A percentile compares a stretch with the other conserved stretches of the same genome.
These are phyloP conservation scores for Glycine latifolia DNA, from an alignment of 306 rosid species.

Conservation along the genomic window DNA sequence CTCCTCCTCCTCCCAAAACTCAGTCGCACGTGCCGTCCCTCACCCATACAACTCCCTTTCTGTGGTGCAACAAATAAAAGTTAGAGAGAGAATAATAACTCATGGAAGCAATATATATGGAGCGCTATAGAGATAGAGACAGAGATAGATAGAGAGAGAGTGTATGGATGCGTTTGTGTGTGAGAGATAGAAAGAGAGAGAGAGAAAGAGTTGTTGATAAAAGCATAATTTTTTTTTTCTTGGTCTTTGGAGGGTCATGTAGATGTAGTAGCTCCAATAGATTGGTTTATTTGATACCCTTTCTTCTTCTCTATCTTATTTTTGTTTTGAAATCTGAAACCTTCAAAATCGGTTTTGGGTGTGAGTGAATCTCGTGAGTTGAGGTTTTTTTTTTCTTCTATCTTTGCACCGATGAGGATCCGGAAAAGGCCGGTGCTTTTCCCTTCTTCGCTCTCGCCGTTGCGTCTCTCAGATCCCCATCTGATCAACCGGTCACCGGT, in stretches of 20 bases:
- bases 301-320: not conserved
- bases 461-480: constrained; percentile 80
- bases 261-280: constrained; percentile 9
- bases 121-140: not conserved
- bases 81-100: constrained; percentile 63
- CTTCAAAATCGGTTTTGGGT: constrained; percentile 41
- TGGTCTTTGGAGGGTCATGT: constrained; percentile 41
- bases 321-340: constrained; percentile 40
- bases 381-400: not conserved
- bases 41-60: constrained; percentile 65
- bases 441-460: constrained; percentile 62
- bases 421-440: constrained; percentile 70
- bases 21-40: constrained; percentile 55
- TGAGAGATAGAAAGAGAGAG: not conserved
- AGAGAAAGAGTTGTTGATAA: constrained; percentile 19
- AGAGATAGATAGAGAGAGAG: not conserved
- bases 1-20: constrained; percentile 12
- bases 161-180: not conserved
- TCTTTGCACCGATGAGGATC: constrained; percentile 80
- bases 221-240: constrained; percentile 33
- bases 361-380: constrained; percentile 49
- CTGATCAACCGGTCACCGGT: constrained; percentile 58
- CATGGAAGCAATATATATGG: constrained; percentile 45
- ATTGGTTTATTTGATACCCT: constrained; percentile 39
- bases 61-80: constrained; percentile 92